Evolutionary conservation across 371 early-diverging fungal species (phyloP), one percentile per base, ranked within the genome.

Genomic region (Lichtheimia corymbifera): DNA sequence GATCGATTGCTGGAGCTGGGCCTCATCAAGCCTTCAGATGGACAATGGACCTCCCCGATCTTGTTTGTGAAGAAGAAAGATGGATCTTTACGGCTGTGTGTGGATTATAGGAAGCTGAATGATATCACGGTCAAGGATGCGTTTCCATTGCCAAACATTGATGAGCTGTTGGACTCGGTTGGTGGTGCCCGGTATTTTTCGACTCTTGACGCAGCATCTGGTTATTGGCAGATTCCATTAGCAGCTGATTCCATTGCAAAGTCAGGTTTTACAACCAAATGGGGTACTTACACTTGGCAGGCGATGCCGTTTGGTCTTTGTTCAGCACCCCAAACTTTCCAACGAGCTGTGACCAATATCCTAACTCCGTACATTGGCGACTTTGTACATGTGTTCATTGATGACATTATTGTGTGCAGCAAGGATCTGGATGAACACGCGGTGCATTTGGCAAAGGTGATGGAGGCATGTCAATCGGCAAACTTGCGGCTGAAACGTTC

Each of bases 301-400:
- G 78, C 79, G 0, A 72, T 85, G 66, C 77, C 82, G 0, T 82
- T 85, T 53, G 84, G 83, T 67, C 6, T 83, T 6, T 74, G 68
- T 12, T 76, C 80, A 53, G 70, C 80, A 0, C 84, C 83, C 1
- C 67, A 72, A 0, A 64, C 73, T 0, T 85, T 85, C 55, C 73
- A 80, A 55, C 51, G 60, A 1, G 25, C 76, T 12, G 83, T 84
- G 52, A 61, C 68, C 35, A 18, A 66, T 0, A 43, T 74, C 2
- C 64, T 89, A 0, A 51, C 62, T 0, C 70, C 71, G 5, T 58
- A 66, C 15, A 30, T 80, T 0, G 80, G 77, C 52, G 52, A 64
- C 3, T 79, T 63, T 25, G 70, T 20, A 87, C 22, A 22, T 22
- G 22, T 22, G 22, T 22, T 22, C 22, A 22, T 22, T 22, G 22